phyloP scores from a whole-genome alignment of 805 yeast genomes.

The Candida montana region DNA sequence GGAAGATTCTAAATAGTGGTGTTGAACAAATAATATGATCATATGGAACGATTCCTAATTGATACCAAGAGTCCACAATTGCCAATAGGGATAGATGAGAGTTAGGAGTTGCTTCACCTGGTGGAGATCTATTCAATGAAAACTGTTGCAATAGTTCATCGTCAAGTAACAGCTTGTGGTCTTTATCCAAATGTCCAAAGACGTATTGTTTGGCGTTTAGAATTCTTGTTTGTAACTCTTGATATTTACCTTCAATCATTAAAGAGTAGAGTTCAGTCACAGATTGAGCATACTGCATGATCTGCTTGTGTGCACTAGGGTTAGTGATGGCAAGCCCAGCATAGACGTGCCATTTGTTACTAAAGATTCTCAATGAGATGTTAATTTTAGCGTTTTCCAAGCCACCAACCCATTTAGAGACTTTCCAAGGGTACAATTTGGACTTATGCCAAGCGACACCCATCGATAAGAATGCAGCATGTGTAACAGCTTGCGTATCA shows the following conservation, averaged over 20 bases:
- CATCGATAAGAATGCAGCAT: constrained; percentile 95
- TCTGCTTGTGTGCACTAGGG: constrained; percentile 89
- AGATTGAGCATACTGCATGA: constrained; percentile 82
- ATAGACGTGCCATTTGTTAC: constrained; percentile 97
- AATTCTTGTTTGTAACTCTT: constrained; percentile 55
- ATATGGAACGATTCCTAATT: constrained; percentile 81
- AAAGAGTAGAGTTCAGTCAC: constrained; percentile 77
- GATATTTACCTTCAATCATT: constrained; percentile 65
- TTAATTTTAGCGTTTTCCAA: constrained; percentile 94
- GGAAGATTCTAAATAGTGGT: constrained; percentile 83
- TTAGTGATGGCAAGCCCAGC: constrained; percentile 96
- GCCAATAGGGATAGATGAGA: constrained; percentile 86
- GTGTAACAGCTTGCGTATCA: constrained; percentile 97
- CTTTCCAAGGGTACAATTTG: constrained; percentile 88
- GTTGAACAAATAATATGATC: constrained; percentile 97
- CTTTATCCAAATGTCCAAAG: constrained; percentile 57
- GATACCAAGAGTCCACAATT: constrained; percentile 91
- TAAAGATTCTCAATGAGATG: constrained; percentile 81
- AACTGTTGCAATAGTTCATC: constrained; percentile 75
- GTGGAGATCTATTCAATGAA: constrained; percentile 68
- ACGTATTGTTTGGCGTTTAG: constrained; percentile 66
- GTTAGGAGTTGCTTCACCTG: constrained; percentile 63
- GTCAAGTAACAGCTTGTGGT: constrained; percentile 63
- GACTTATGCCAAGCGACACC: constrained; percentile 90
- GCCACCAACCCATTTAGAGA: constrained; percentile 85